Percentiles rank a stretch among this genome's conserved stretches.
Conservation (phyloP, 73 alveolate genomes). For the Tetrahymena borealis region DNA sequence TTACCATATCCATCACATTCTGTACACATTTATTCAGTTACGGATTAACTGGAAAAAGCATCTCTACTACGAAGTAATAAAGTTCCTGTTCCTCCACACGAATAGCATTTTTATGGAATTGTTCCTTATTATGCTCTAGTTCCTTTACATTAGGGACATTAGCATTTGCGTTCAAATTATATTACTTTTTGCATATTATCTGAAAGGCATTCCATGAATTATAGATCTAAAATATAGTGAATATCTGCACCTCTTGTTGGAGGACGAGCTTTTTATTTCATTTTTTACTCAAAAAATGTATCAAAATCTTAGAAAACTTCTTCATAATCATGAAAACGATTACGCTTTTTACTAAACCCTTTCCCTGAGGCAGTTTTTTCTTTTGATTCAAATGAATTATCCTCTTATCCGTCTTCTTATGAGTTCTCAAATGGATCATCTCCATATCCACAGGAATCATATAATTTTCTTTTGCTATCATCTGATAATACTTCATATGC, state of each 20-base stretch:
- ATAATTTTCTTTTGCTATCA: background rate
- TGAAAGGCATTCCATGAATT: background rate
- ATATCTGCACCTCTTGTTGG: background rate
- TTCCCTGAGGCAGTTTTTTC: background rate
- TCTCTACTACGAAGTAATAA: background rate
- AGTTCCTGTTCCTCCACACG: background rate
- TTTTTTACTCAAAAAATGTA: background rate
- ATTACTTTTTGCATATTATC: background rate
- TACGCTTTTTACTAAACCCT: background rate
- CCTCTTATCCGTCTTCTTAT: background rate
- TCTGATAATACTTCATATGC: background rate
- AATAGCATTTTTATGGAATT: background rate
- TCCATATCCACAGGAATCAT: background rate
- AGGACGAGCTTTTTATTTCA: slow-evolving; percentile 1
- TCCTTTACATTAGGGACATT: background rate
- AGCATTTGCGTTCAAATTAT: background rate
- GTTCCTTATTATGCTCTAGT: background rate
- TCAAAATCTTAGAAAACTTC: background rate
- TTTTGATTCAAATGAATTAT: background rate
- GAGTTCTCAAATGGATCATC: background rate
- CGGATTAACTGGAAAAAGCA: background rate
- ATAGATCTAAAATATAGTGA: background rate
- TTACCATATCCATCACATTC: background rate
- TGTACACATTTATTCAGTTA: background rate
- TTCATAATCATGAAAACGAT: background rate